A percentile compares a stretch with the other conserved stretches of the same genome.
These are phyloP conservation scores for Aspergillus sp. DNA, from an alignment of 2,329 filamentous ascomycete genomes.

Conservation along the genomic window DNA sequence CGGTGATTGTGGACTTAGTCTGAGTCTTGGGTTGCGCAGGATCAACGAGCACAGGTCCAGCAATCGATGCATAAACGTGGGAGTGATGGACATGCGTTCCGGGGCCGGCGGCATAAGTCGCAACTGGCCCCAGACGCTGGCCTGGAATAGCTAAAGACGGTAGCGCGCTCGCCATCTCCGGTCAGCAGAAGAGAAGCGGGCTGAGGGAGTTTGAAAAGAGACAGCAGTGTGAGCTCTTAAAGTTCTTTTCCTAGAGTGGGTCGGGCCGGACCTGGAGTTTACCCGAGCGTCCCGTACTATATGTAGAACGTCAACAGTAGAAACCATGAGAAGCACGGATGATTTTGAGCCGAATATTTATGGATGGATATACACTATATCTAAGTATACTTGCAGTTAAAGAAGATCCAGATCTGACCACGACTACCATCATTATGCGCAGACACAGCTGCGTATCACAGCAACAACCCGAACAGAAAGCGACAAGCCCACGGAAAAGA, in stretches of 20 bases:
- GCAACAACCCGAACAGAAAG: slow-evolving; percentile 24
- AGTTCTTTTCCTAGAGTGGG: slow-evolving; percentile 7
- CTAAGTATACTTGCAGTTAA: slow-evolving; percentile 26
- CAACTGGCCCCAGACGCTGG: slow-evolving; percentile 71
- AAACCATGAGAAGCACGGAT: background rate
- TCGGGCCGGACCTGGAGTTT: slow-evolving; percentile 13
- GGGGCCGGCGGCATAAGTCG: slow-evolving; percentile 72
- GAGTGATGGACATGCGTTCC: slow-evolving; percentile 82
- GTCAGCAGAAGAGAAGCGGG: background rate
- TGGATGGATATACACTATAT: slow-evolving; percentile 19
- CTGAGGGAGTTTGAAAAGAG: background rate
- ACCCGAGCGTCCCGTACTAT: slow-evolving; percentile 11
- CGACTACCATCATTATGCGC: slow-evolving; percentile 36
- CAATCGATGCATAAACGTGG: slow-evolving; percentile 79
- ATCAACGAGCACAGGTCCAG: slow-evolving; percentile 69
- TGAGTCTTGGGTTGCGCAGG: slow-evolving; percentile 44
- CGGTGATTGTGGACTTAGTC: slow-evolving; percentile 47
- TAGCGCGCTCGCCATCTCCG: slow-evolving; percentile 36
- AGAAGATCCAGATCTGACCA: slow-evolving; percentile 32
- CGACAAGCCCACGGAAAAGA: slow-evolving; percentile 17
- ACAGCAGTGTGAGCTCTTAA: slow-evolving; percentile 3
- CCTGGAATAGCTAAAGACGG: slow-evolving; percentile 74
- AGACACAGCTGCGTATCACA: slow-evolving; percentile 29
- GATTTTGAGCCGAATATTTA: slow-evolving; percentile 1
- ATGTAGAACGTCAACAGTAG: background rate